Evolutionary conservation across 2,329 filamentous ascomycete species (phyloP).

Genomic region (Orbilia ellipsospora): DNA sequence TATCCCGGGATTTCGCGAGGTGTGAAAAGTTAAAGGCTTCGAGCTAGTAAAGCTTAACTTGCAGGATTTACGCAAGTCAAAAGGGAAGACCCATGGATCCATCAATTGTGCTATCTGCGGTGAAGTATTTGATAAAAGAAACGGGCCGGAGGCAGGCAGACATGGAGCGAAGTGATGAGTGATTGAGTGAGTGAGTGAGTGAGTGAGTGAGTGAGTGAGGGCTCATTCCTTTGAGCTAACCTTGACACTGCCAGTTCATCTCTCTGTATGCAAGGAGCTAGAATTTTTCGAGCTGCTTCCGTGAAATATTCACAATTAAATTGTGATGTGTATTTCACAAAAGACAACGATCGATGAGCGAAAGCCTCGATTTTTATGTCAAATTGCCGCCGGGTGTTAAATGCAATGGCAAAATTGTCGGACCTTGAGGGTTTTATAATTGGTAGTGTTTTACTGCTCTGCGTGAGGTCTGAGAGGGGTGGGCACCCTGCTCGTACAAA

Average conservation of each 20-base stretch:
- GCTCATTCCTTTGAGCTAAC: no score
- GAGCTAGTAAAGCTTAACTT: constrained; percentile 1
- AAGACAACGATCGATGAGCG: constrained; percentile 5
- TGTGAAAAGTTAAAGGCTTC: no score
- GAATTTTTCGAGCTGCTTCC: constrained; percentile 16
- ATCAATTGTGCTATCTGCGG: no score
- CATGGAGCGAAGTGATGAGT: no score
- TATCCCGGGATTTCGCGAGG: no score
- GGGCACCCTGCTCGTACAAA: constrained; percentile 22
- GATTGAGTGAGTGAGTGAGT: no score
- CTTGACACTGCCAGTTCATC: constrained; percentile 17
- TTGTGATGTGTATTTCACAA: background rate
- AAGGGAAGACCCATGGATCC: no score
- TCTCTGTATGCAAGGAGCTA: constrained; percentile 15
- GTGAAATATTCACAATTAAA: background rate
- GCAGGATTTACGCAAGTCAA: no score
- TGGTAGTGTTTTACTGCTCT: constrained; percentile 1
- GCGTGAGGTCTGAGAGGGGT: constrained; percentile 5
- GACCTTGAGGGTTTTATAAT: background rate
- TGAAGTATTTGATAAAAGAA: background rate
- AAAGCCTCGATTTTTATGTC: background rate
- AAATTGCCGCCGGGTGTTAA: constrained; percentile 11
- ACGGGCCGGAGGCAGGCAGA: background rate
- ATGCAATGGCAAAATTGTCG: background rate
- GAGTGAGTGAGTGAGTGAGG: no score